phyloP scores from a whole-genome alignment of 106 monocot species.

The Dioscorea alata region DNA sequence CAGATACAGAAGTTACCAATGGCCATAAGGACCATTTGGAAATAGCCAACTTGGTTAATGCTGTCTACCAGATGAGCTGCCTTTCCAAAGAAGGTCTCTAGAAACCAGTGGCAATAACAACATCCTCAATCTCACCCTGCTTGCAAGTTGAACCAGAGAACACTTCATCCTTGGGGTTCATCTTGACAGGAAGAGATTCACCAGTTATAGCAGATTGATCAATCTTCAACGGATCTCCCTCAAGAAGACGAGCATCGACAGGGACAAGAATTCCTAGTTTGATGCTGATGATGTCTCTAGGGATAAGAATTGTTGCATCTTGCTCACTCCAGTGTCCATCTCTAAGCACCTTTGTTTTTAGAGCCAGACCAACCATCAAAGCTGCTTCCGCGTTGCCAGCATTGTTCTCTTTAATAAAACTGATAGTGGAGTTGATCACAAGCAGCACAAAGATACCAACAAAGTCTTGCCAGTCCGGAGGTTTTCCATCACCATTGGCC shows the following conservation, averaged over 20 bases:
- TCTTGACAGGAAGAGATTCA: slow-evolving; percentile 41
- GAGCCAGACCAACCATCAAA: slow-evolving; percentile 54
- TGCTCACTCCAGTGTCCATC: slow-evolving; percentile 46
- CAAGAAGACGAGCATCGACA: slow-evolving; percentile 54
- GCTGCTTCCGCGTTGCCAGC: slow-evolving; percentile 61
- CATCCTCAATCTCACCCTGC: too few species aligned
- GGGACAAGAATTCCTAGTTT: slow-evolving; percentile 55
- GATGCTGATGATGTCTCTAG: slow-evolving; percentile 59
- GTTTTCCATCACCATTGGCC: too few species aligned
- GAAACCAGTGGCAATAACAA: slow-evolving; percentile 43
- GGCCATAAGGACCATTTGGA: slow-evolving; percentile 62
- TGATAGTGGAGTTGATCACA: too few species aligned
- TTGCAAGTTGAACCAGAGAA: slow-evolving; percentile 54
- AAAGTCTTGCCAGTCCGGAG: too few species aligned
- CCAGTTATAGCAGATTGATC: slow-evolving; percentile 53
- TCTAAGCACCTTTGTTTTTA: slow-evolving; percentile 55
- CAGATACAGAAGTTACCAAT: slow-evolving; percentile 73
- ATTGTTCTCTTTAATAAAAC: slow-evolving; percentile 59
- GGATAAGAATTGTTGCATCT: too few species aligned
- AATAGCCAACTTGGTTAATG: slow-evolving; percentile 53
- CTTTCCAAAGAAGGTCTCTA: slow-evolving; percentile 61
- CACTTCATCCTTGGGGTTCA: slow-evolving; percentile 25
- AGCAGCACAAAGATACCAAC: too few species aligned
- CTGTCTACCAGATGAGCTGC: slow-evolving; percentile 47
- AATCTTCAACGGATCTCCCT: slow-evolving; percentile 55